Base-by-base conservation (phyloP, 257 asterid species). In the Apocynum venetum region DNA sequence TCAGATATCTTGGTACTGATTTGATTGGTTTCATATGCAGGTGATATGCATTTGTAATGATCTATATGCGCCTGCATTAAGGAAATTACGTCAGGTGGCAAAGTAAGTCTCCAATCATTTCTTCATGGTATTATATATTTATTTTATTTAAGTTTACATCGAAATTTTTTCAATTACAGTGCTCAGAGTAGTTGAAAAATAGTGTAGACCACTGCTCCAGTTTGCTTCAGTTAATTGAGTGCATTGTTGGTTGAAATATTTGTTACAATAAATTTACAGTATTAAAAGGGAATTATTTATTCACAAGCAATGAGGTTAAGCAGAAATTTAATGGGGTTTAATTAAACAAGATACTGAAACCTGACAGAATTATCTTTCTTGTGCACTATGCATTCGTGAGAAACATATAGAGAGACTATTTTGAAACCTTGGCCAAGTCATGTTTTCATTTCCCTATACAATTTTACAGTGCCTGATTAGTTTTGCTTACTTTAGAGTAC, bases 31-130 rank as follows among this genome's bases (percentile, higher is more conserved):
- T 75, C 65, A 76, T 82, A 59, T 80, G 83, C 83, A 95, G 99
- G 91, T 95, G 79, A 96, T 96, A 78, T 96, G 99, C 76, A 93
- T 96, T 77, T 96, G 99, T 81, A 96, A 96, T 80, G 98, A 96
- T 86, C 88, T 96, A 78, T 96, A 96, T 85, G 94, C 91, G 47
- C 96, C 98, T 80, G 96, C 97, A 77, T 86, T 96, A 77, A 90
- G 99, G 88, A 89, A 91, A 79, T 82, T 96, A 82, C 99, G 99
- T 64, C 97, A 93, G 86, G 95, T 96, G 86, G 98, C 98, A 76
- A 96, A 89, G 99, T 95, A 87, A 86, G 99, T 83, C 77, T 15
- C 15, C 76, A 53, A 8, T 51, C 49, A 38, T 67, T 78, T 61
- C 3, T 6, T 46, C 43, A 66, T 71, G 70, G 40, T 60, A 25